Evolutionary conservation across 2,329 filamentous ascomycete species (phyloP), one percentile per base, ranked within the genome.

Genomic region (Aspergillus terreus): DNA sequence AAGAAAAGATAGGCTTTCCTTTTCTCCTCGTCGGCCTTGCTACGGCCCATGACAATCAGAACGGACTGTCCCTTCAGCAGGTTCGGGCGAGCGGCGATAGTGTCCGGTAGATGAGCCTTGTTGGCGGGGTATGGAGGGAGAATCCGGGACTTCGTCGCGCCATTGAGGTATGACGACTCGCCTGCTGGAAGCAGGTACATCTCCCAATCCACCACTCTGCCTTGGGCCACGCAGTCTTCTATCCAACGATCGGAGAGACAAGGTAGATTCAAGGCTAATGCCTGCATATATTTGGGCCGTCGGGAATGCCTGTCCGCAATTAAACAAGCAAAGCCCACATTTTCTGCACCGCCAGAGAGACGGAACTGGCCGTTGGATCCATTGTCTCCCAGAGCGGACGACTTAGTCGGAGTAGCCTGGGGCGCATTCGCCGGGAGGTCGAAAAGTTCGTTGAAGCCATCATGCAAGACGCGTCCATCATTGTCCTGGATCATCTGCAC

Each of bases 251-350:
- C 81, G 5, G 90, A 87, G 1, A 99, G 77, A 63, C 92, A 96
- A 0, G 94, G 94, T 0, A 99, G 73, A 1, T 90, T 90, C 0
- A 99, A 81, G 0, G 94, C 92, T 2, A 99, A 81, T 0, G 94
- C 94, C 72, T 97, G 92, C 79, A 97, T 88, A 69, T 94, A 96
- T 67, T 97, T 99, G 46, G 85, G 82, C 56, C 90, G 91, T 44
- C 92, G 84, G 6, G 88, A 94, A 67, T 96, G 88, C 4, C 83
- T 82, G 63, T 97, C 90, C 0, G 92, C 87, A 53, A 99, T 88
- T 12, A 97, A 75, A 4, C 90, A 92, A 0, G 88, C 84, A 64
- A 99, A 97, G 0, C 89, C 86, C 1, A 85, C 75, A 2, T 79
- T 72, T 33, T 74, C 63, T 19, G 81, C 80, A 19, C 75, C 68